Evolutionary conservation across 805 yeast species (phyloP), one percentile per base, ranked within the genome.

Genomic region (Priceomyces haplophilus): DNA sequence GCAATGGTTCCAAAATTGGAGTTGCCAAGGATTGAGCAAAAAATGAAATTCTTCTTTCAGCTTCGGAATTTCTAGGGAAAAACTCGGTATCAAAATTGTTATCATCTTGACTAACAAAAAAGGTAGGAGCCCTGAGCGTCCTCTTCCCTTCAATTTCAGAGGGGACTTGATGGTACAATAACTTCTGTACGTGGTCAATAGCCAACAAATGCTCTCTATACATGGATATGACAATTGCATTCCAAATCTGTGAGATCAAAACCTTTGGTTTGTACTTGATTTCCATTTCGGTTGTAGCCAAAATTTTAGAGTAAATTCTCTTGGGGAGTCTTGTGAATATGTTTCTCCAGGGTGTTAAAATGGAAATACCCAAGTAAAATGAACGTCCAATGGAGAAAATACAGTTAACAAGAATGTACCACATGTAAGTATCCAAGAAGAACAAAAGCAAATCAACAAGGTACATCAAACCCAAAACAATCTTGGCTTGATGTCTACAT

Each of bases 291-390:
- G 96, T 87, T 29, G 99, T 93, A 37, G 98, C 98, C 70, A 93
- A 80, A 53, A 93, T 84, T 80, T 93, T 93, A 43, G 97, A 88
- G 77, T 93, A 95, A 54, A 93, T 88, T 82, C 99, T 88, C 83
- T 93, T 93, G 64, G 99, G 99, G 64, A 93, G 75, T 70, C 99
- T 84, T 42, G 97, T 83, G 77, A 91, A 93, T 56, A 93, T 90
- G 67, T 95, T 93, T 81, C 98, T 88, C 99, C 99, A 93, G 49
- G 99, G 99, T 33, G 99, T 93, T 76, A 90, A 82, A 53, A 93
- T 91, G 36, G 99, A 93, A 58, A 93, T 90, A 85, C 99, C 99
- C 68, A 95, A 79, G 78, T 91, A 93, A 79, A 93, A 93, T 12
- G 99, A 93, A 65, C 96, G 88, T 56, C 96, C 97, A 59, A 93